Percentiles rank a stretch among this genome's conserved stretches.
These are phyloP conservation scores for Trebouxia sp. DNA, from an alignment of 139 green algal genomes.

Conservation along the genomic window DNA sequence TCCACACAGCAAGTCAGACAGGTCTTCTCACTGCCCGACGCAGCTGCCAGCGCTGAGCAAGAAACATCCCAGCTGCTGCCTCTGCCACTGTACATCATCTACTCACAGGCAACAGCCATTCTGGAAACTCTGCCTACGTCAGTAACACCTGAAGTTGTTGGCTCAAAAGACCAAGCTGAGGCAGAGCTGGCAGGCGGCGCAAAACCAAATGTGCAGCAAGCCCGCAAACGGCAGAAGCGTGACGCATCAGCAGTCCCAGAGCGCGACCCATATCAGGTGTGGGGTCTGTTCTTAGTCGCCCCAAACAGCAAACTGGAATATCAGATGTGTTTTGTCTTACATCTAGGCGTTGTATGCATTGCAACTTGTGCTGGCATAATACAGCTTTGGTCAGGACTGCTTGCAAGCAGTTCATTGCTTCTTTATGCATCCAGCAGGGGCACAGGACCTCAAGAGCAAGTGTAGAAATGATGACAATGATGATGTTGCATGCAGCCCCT, in stretches of 20 bases:
- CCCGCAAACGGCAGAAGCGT: background rate
- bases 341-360: no score
- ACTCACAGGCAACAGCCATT: conserved; percentile 8
- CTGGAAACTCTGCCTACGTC: background rate
- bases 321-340: no score
- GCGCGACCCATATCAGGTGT: background rate
- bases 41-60: background rate
- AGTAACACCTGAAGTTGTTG: background rate
- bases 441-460: no score
- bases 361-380: no score
- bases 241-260: background rate
- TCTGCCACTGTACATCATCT: conserved; percentile 5
- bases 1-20: background rate
- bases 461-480: no score
- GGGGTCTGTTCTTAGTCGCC: background rate
- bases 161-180: background rate
- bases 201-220: background rate
- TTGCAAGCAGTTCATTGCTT: no score
- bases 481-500: no score
- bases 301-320: no score
- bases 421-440: no score
- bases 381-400: no score
- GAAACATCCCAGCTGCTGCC: background rate
- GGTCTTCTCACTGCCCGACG: background rate
- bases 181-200: background rate